These are phyloP conservation scores for Mycena filopes DNA, from an alignment of 768 basidiomycete species.

Conservation along the genomic window DNA sequence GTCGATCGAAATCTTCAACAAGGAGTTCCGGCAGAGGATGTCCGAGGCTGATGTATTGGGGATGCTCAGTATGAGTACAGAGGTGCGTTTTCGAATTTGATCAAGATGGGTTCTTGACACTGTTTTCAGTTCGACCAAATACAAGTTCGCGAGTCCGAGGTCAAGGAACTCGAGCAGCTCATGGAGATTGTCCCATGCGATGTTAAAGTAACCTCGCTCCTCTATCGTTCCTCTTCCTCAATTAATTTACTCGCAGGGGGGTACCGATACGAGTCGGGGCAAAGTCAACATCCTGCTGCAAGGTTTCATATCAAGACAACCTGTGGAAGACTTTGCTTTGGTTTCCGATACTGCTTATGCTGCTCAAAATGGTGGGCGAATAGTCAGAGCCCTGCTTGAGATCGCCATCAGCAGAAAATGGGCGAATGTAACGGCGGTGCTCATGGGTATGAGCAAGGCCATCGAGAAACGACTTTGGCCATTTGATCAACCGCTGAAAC, in stretches of 20 bases:
- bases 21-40: slow-evolving; percentile 82
- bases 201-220: slow-evolving; percentile 64
- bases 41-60: slow-evolving; percentile 90
- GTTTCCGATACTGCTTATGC: slow-evolving; percentile 95
- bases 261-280: slow-evolving; percentile 67
- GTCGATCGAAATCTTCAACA: slow-evolving; percentile 89
- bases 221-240: not conserved
- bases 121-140: slow-evolving; percentile 87
- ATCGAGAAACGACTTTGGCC: slow-evolving; percentile 95
- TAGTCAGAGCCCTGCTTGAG: slow-evolving; percentile 93
- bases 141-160: slow-evolving; percentile 90
- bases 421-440: slow-evolving; percentile 81
- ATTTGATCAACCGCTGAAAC: slow-evolving; percentile 89
- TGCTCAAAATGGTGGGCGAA: slow-evolving; percentile 94
- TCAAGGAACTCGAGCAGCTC: slow-evolving; percentile 81
- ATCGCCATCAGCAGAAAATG: slow-evolving; percentile 94
- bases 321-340: slow-evolving; percentile 94
- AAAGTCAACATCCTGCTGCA: slow-evolving; percentile 98
- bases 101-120: not conserved
- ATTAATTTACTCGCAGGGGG: slow-evolving; percentile 60
- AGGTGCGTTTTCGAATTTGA: slow-evolving; percentile 59
- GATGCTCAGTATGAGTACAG: slow-evolving; percentile 90
- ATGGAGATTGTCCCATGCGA: slow-evolving; percentile 80
- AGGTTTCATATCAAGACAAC: slow-evolving; percentile 82
- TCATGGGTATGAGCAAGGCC: slow-evolving; percentile 93